phyloP scores from a whole-genome alignment of 2,329 filamentous ascomycete genomes.

The Nemania serpens region DNA sequence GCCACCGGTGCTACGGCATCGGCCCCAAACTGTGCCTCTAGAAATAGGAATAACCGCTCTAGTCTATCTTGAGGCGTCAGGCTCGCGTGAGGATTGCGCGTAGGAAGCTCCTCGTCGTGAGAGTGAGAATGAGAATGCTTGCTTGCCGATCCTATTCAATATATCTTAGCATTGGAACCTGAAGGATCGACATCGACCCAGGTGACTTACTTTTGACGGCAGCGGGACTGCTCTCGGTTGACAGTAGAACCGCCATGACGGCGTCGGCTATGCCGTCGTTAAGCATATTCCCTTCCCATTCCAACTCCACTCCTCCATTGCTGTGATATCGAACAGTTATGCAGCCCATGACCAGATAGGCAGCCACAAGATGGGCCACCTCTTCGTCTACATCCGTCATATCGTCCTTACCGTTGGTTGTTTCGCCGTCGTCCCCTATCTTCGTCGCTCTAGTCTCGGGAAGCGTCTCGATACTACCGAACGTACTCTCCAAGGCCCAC shows the following conservation, averaged over 20 bases:
- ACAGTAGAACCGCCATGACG: conserved; percentile 88
- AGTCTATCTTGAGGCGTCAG: conserved; percentile 76
- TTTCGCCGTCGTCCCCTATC: conserved; percentile 45
- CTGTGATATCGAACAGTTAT: conserved; percentile 78
- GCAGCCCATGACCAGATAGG: conserved; percentile 85
- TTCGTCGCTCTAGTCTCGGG: conserved; percentile 56
- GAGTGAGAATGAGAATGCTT: conserved; percentile 58
- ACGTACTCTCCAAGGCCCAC: conserved; percentile 94
- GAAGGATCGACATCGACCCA: neutral
- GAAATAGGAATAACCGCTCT: conserved; percentile 87
- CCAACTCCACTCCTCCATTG: conserved; percentile 82
- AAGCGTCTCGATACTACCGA: conserved; percentile 79
- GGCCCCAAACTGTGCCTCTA: conserved; percentile 92
- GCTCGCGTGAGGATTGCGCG: conserved; percentile 74
- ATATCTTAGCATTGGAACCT: conserved; percentile 21
- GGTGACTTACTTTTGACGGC: conserved; percentile 79
- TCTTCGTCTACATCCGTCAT: conserved; percentile 69
- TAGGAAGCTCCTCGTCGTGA: conserved; percentile 49
- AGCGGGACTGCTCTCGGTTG: conserved; percentile 90
- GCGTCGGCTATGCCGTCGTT: conserved; percentile 99
- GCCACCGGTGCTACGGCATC: conserved; percentile 81
- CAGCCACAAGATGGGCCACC: conserved; percentile 57
- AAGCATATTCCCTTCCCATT: conserved; percentile 98
- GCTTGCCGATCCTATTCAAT: conserved; percentile 59
- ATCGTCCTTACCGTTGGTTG: conserved; percentile 40